These are phyloP conservation scores for Hypericum androsaemum DNA, from an alignment of 345 rosid genomes.

Conservation along the genomic window DNA sequence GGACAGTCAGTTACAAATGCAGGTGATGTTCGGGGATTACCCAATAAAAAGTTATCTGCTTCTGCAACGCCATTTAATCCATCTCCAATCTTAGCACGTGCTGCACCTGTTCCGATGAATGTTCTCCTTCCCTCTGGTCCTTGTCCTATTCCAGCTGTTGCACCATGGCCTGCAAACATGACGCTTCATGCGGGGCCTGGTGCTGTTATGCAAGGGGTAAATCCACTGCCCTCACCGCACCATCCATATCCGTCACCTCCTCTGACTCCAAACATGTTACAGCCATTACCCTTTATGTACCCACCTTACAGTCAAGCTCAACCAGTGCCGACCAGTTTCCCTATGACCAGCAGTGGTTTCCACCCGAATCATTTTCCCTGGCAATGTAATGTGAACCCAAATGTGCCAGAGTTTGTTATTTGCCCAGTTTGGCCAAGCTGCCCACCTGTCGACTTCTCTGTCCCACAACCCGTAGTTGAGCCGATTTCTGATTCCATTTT, in stretches of 20 bases:
- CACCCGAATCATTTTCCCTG: conserved; percentile 83
- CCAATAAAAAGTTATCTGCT: conserved; percentile 80
- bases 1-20: conserved; percentile 32
- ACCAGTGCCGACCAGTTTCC: conserved; percentile 58
- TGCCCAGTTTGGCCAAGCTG: conserved; percentile 66
- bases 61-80: conserved; percentile 97
- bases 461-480: conserved; percentile 51
- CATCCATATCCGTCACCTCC: conserved; percentile 77
- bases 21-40: conserved; percentile 37
- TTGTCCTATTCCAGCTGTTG: conserved; percentile 43
- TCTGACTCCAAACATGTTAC: conserved; percentile 80
- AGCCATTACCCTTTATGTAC: conserved; percentile 67
- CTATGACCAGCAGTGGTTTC: conserved; percentile 61
- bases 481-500: conserved; percentile 40
- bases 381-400: conserved; percentile 55
- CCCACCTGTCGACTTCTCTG: conserved; percentile 57
- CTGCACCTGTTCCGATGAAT: conserved; percentile 50
- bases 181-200: conserved; percentile 65
- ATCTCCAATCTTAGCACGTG: conserved; percentile 48
- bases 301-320: conserved; percentile 70
- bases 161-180: conserved; percentile 82
- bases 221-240: conserved; percentile 48
- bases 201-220: conserved; percentile 33
- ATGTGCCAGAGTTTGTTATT: conserved; percentile 58
- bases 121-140: conserved; percentile 46